phyloP scores from a whole-genome alignment of 1,284 basidiomycete species.

The Acaromyces ingoldii region DNA sequence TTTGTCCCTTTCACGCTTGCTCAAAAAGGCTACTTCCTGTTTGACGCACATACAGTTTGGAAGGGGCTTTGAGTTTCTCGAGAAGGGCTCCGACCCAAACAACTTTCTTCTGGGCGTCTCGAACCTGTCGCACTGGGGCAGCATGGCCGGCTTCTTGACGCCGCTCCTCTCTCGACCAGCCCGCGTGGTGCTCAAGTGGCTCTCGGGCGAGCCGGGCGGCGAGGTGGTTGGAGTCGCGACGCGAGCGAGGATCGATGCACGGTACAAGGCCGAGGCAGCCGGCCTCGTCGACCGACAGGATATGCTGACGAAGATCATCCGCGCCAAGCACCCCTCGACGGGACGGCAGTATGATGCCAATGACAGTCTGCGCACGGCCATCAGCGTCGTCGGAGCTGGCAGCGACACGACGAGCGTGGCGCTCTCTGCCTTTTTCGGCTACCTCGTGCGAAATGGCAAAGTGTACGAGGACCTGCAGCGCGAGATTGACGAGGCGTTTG shows the following conservation, averaged over 20 bases:
- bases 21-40: background rate
- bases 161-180: conserved; percentile 17
- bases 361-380: conserved; percentile 23
- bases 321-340: conserved; percentile 24
- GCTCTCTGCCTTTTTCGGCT: conserved; percentile 38
- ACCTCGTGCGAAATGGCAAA: conserved; percentile 32
- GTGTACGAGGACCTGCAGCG: conserved; percentile 28
- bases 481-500: conserved; percentile 36
- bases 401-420: conserved; percentile 42
- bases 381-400: conserved; percentile 34
- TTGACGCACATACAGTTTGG: background rate
- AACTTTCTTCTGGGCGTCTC: conserved; percentile 26
- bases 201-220: conserved; percentile 27
- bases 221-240: conserved; percentile 30
- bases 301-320: conserved; percentile 36
- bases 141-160: conserved; percentile 24
- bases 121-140: conserved; percentile 37
- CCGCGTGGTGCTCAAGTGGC: conserved; percentile 19
- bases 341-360: conserved; percentile 19
- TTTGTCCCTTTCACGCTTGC: no score
- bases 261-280: conserved; percentile 23
- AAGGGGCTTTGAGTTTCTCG: conserved; percentile 3
- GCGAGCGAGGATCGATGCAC: conserved; percentile 18
- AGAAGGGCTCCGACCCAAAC: background rate
- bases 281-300: conserved; percentile 19